Percentiles rank a stretch among this genome's conserved stretches.
Evolutionary conservation across 31 red algal genomes (phyloP).

Genomic region (Endocladia muricata): DNA sequence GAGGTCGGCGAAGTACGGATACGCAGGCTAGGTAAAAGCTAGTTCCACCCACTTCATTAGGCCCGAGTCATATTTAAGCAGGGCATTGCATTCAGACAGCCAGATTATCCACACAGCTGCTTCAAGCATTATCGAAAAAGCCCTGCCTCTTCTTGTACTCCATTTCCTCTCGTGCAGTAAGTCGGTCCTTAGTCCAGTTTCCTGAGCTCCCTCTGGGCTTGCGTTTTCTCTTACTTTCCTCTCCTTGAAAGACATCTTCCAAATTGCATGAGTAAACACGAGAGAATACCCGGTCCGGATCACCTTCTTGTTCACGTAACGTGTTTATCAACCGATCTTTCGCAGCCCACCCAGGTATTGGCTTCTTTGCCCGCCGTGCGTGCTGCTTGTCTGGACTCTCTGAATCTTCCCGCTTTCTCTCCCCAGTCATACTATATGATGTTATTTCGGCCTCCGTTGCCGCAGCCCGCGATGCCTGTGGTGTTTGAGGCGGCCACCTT

Average conservation of each 20-base stretch:
- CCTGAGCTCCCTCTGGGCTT: not conserved
- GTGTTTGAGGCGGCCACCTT: not conserved
- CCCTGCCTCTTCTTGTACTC: slow-evolving; percentile 7
- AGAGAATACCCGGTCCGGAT: slow-evolving; percentile 7
- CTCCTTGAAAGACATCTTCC: slow-evolving; percentile 7
- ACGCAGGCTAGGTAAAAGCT: no score
- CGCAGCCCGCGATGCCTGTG: not conserved
- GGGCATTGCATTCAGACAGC: no score
- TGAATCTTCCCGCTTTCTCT: not conserved
- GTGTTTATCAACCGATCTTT: not conserved
- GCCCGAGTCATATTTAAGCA: no score
- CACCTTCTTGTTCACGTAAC: not conserved
- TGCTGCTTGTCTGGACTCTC: slow-evolving; percentile 4
- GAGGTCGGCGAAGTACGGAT: no score
- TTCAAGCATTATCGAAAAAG: slow-evolving; percentile 10
- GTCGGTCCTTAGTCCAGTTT: slow-evolving; percentile 16
- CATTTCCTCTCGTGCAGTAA: slow-evolving; percentile 20
- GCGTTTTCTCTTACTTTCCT: not conserved
- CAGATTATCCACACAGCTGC: no score
- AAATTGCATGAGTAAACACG: slow-evolving; percentile 11
- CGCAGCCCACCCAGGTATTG: slow-evolving; percentile 2
- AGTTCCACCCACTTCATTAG: no score
- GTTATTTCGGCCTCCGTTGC: not conserved
- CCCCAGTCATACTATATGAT: not conserved
- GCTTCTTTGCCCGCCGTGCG: not conserved